phyloP scores from a whole-genome alignment of 495 filamentous ascomycete species.

The Astrothelium macrocarpum region DNA sequence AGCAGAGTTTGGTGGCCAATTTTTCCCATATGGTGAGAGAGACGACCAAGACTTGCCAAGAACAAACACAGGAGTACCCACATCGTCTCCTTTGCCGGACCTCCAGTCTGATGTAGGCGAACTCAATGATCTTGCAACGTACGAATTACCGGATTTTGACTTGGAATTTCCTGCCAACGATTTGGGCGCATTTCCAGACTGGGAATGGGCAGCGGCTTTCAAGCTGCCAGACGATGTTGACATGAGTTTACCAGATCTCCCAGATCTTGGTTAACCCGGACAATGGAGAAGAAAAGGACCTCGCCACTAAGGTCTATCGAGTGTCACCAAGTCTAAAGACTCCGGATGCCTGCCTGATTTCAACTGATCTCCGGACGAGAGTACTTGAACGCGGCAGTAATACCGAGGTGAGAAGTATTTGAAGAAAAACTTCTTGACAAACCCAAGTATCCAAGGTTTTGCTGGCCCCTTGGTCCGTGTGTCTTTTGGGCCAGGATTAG shows the following conservation, averaged over 20 bases:
- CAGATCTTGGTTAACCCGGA: background rate
- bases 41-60: background rate
- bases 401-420: too few relatives aligned
- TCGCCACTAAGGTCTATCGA: too few relatives aligned
- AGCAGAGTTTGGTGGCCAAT: background rate
- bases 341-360: background rate
- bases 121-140: background rate
- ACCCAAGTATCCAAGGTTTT: too few relatives aligned
- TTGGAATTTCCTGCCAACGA: background rate
- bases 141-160: background rate
- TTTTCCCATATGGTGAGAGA: background rate
- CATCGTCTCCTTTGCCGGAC: background rate
- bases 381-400: too few relatives aligned
- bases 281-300: background rate
- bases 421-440: too few relatives aligned
- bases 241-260: background rate
- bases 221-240: background rate
- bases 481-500: too few relatives aligned
- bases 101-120: background rate
- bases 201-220: slow-evolving; percentile 5
- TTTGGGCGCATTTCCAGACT: background rate
- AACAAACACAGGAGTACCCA: background rate
- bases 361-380: too few relatives aligned
- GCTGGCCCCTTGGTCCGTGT: too few relatives aligned
- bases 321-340: too few relatives aligned